Evolutionary conservation across 805 yeast species (phyloP).

Genomic region (Groenewaldozyma salmanticensis): DNA sequence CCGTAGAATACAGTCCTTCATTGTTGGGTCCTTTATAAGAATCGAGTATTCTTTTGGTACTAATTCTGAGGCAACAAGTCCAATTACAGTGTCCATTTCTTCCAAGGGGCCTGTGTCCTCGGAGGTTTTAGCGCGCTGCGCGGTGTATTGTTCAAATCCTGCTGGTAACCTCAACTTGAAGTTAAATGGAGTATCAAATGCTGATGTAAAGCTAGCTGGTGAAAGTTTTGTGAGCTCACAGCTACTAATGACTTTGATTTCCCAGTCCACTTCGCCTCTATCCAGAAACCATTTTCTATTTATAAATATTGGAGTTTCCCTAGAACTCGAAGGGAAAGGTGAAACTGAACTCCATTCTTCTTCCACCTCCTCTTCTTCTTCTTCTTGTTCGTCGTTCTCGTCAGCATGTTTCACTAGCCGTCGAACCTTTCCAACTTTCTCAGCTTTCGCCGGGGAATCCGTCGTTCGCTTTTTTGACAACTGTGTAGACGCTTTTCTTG

Average conservation of each 20-base stretch:
- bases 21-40: conserved; percentile 20
- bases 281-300: not conserved
- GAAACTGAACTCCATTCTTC: not conserved
- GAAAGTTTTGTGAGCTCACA: not conserved
- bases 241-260: not conserved
- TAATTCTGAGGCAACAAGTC: conserved; percentile 30
- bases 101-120: conserved; percentile 48
- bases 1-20: conserved; percentile 26
- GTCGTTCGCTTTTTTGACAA: no score
- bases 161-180: conserved; percentile 13
- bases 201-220: not conserved
- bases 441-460: no score
- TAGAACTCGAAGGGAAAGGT: not conserved
- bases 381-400: not conserved
- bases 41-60: conserved; percentile 31
- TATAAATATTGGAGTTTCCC: not conserved
- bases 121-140: conserved; percentile 9
- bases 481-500: no score
- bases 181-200: conserved; percentile 4
- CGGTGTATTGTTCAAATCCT: conserved; percentile 14
- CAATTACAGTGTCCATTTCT: conserved; percentile 49
- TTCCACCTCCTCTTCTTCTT: not conserved
- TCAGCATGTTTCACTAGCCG: no score
- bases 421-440: not conserved
- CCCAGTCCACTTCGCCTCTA: not conserved